These are phyloP conservation scores for Ailanthus altissimus DNA, from an alignment of 345 rosid genomes.

Conservation along the genomic window DNA sequence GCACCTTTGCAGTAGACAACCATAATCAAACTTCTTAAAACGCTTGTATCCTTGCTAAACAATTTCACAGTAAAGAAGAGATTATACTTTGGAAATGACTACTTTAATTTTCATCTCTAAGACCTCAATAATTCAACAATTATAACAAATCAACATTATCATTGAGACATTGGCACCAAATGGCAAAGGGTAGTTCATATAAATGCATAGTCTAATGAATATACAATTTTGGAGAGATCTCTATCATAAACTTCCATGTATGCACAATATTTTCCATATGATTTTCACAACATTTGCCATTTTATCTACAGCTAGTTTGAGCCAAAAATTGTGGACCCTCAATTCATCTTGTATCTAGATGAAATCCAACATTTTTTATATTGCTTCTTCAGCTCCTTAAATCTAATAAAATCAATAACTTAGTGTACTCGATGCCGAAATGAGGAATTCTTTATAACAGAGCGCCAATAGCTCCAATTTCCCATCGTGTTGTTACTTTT, in stretches of 20 bases:
- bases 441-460: background rate
- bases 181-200: background rate
- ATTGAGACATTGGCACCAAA: background rate
- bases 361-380: background rate
- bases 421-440: background rate
- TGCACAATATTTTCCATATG: background rate
- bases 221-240: background rate
- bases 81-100: background rate
- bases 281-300: background rate
- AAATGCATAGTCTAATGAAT: background rate
- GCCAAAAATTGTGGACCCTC: background rate
- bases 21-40: background rate
- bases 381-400: background rate
- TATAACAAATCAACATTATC: background rate
- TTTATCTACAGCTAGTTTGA: background rate
- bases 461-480: background rate
- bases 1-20: background rate
- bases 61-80: background rate
- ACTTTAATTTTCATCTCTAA: background rate
- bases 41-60: background rate
- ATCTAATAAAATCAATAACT: background rate
- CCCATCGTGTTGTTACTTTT: background rate
- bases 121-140: background rate
- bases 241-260: background rate
- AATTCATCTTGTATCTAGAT: background rate